Evolutionary conservation across 1,284 basidiomycete genomes (phyloP).

Genomic region (Cutaneotrichosporon sp.): DNA sequence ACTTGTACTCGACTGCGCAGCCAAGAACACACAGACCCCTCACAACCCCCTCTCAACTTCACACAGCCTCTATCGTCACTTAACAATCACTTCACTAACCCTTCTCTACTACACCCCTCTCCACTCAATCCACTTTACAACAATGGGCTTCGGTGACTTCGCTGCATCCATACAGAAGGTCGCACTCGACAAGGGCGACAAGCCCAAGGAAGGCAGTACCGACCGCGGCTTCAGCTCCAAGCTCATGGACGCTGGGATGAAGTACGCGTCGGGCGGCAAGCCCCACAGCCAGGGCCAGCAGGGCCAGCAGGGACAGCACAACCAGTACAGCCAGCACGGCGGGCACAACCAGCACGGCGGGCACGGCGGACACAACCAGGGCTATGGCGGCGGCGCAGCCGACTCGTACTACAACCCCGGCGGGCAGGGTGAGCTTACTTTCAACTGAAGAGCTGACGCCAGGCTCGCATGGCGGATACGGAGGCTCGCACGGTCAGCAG

Average conservation of each 20-base stretch:
- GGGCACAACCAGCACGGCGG: background rate
- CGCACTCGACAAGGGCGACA: background rate
- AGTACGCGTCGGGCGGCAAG: background rate
- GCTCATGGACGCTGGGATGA: slow-evolving; percentile 6
- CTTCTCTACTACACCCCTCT: no score
- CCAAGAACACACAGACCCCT: background rate
- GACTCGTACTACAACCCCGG: background rate
- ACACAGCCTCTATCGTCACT: background rate
- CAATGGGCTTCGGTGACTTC: background rate
- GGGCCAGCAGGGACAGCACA: background rate
- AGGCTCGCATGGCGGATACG: background rate
- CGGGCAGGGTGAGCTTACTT: background rate
- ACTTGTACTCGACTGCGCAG: no score
- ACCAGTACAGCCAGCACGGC: background rate
- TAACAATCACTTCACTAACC: background rate
- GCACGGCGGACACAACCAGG: background rate
- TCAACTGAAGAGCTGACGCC: no score
- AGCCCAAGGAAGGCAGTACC: background rate
- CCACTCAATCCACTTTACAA: background rate
- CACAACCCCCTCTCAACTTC: background rate
- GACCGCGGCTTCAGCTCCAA: background rate
- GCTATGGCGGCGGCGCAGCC: background rate
- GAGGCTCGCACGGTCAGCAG: background rate
- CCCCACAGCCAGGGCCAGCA: background rate
- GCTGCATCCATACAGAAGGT: background rate